Base-by-base conservation (phyloP, 768 basidiomycete species). In the Pisolithus sp. region DNA sequence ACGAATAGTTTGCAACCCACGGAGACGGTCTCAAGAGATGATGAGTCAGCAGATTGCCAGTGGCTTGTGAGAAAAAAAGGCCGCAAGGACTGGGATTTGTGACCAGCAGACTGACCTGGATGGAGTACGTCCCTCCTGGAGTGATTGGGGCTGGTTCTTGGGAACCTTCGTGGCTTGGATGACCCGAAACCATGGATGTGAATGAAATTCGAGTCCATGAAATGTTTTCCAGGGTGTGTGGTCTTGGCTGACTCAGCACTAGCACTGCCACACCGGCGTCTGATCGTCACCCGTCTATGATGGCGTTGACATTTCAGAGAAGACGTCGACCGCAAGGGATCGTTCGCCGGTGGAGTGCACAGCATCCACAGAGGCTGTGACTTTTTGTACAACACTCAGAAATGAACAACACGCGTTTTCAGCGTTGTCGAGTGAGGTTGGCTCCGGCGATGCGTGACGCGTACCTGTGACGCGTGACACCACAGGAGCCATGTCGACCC, bases 1-100 rank as follows among this genome's bases (percentile, higher is more conserved):
- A 95, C 90, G 72, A 86, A 93, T 65, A 99, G 81, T 74, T 97
- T 97, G 76, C 94, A 97, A 51, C 96, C 96, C 61, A 93, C 89
- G 53, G 82, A 79, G 59, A 97, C 83, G 34, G 83, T 86, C 93
- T 93, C 42, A 40, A 24, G 21, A 42, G 26, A 53, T 71, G 61
- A 66, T 71, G 66, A 68, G 66, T 69, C 68, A 68, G 66, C 66
- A 68, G 50, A 36, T 23, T 44, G 30, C 30, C 55, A 48, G 59
- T 53, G 52, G 36, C 39, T 47, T 51, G 62, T 54, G 57, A 67
- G 66, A 68, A 64, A 57, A 58, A 56, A 3, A 4, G 5, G 51
- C 60, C 49, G 57, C 15, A 45, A 52, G 46, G 52, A 44, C 7
- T 30, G 30, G 23, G 42, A 4, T 0, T 13, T 26, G 42, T 53